Evolutionary conservation across 768 basidiomycete species (phyloP).

Genomic region (Kwoniella europaea): DNA sequence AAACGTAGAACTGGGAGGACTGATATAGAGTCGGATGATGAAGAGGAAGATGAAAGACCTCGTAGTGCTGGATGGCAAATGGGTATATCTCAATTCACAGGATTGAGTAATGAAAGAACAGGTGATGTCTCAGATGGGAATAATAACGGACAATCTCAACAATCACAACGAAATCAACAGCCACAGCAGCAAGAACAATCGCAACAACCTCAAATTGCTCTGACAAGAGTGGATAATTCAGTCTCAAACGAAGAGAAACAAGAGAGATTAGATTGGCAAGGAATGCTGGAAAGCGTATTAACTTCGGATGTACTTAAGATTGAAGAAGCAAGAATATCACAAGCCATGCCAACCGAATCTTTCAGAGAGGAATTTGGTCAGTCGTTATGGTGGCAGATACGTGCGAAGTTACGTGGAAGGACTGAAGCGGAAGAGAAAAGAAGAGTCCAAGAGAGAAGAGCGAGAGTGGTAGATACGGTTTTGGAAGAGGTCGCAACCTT

Average conservation of each 20-base stretch:
- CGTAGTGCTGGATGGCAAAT: conserved; percentile 23
- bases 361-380: conserved; percentile 54
- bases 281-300: conserved; percentile 89
- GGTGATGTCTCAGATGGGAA: too few relatives aligned
- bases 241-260: conserved; percentile 25
- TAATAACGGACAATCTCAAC: background rate
- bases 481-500: conserved; percentile 83
- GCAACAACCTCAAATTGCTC: conserved; percentile 7
- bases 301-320: conserved; percentile 92
- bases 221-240: conserved; percentile 3
- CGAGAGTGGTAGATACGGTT: conserved; percentile 77
- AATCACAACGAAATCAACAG: conserved; percentile 1
- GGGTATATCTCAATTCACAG: conserved; percentile 2
- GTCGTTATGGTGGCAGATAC: conserved; percentile 81
- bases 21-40: conserved; percentile 19
- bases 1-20: background rate
- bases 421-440: conserved; percentile 81
- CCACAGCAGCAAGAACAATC: background rate
- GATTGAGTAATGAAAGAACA: background rate
- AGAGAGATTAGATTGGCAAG: conserved; percentile 92
- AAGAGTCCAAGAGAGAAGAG: conserved; percentile 78
- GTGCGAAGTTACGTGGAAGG: conserved; percentile 80
- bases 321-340: conserved; percentile 92
- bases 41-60: conserved; percentile 12
- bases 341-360: conserved; percentile 68